Conservation (phyloP, 352 stramenopile genomes). For the Phytophthora podocarpi region DNA sequence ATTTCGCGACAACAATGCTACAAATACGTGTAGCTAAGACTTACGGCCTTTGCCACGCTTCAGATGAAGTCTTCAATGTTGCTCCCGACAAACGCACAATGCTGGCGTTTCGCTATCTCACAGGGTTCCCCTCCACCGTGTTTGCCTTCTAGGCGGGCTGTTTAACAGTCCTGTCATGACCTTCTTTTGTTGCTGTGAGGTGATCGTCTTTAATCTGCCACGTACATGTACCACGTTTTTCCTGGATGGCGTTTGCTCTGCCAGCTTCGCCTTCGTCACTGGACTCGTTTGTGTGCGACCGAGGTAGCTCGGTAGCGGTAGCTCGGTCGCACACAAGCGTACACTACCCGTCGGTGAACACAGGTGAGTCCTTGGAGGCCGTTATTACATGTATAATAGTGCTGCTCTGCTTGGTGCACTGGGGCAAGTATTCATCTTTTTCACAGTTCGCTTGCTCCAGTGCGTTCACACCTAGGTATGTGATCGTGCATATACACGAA, state of each 20-base stretch:
- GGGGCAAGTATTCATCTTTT: constrained; percentile 46
- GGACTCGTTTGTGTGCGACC: too few relatives aligned
- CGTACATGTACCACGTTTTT: neutral
- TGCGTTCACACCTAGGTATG: constrained; percentile 33
- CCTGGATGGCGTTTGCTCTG: constrained; percentile 34
- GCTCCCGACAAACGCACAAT: constrained; percentile 38
- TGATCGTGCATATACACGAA: too few relatives aligned
- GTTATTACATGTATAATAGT: too few relatives aligned
- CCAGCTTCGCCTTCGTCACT: too few relatives aligned
- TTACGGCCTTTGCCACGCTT: too few relatives aligned
- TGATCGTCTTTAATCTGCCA: neutral
- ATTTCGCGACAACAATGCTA: too few relatives aligned
- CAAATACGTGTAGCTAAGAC: too few relatives aligned
- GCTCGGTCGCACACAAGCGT: too few relatives aligned
- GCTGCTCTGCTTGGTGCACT: constrained; percentile 40
- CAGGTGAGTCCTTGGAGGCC: constrained; percentile 19
- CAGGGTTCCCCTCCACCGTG: constrained; percentile 57
- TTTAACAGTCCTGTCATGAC: constrained; percentile 30
- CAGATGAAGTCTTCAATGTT: constrained; percentile 48
- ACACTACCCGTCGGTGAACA: too few relatives aligned
- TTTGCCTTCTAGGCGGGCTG: constrained; percentile 77
- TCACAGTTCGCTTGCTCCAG: constrained; percentile 47
- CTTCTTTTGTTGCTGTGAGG: constrained; percentile 7
- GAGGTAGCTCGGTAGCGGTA: too few relatives aligned
- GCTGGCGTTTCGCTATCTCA: constrained; percentile 51